Conservation (phyloP, 2,329 filamentous ascomycete species). For the Sphaceloma murrayae region DNA sequence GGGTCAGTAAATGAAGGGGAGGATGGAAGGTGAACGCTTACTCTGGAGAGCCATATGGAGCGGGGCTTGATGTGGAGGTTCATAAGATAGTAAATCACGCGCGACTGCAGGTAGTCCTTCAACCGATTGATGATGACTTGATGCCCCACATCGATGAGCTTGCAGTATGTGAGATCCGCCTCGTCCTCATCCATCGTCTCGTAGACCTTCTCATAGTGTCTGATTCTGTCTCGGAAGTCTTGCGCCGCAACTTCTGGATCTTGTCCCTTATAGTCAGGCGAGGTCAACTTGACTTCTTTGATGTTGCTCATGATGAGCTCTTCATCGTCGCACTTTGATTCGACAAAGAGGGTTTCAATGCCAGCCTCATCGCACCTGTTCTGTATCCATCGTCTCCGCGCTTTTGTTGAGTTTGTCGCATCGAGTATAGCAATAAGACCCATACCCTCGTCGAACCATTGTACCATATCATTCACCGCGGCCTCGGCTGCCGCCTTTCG, state of each 20-base stretch:
- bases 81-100: conserved; percentile 96
- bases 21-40: conserved; percentile 32
- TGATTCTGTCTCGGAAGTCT: conserved; percentile 89
- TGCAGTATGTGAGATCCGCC: conserved; percentile 82
- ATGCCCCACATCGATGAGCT: conserved; percentile 91
- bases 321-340: conserved; percentile 94
- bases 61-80: conserved; percentile 95
- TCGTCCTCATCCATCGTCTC: conserved; percentile 87
- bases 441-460: conserved; percentile 69
- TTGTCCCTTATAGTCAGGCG: conserved; percentile 86
- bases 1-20: neutral
- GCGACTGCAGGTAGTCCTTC: conserved; percentile 89
- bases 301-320: conserved; percentile 98
- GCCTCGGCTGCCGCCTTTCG: conserved; percentile 82
- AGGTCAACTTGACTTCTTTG: conserved; percentile 91
- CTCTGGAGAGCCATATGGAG: conserved; percentile 90
- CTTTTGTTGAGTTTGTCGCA: conserved; percentile 92
- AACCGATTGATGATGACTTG: conserved; percentile 98
- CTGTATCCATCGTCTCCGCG: conserved; percentile 80
- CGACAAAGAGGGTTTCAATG: conserved; percentile 88
- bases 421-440: conserved; percentile 90
- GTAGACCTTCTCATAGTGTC: conserved; percentile 96
- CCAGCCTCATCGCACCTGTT: conserved; percentile 65
- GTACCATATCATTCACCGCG: conserved; percentile 84
- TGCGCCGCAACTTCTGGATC: conserved; percentile 84